Evolutionary conservation across 2,329 filamentous ascomycete species (phyloP).

Genomic region (Periconia macrospinosa): DNA sequence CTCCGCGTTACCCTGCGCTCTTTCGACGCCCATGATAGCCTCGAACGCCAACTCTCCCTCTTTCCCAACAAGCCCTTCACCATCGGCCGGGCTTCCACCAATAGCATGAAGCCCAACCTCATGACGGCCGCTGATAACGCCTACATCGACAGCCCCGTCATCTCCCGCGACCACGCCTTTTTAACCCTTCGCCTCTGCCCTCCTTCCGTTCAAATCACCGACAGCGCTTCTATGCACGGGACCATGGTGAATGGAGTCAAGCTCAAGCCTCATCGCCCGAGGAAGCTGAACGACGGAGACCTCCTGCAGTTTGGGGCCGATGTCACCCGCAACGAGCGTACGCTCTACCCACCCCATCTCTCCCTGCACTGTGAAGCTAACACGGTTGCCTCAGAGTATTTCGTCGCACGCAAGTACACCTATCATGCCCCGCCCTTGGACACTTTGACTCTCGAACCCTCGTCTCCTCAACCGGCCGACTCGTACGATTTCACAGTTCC

Average conservation of each 20-base stretch:
- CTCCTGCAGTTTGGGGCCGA: constrained; percentile 39
- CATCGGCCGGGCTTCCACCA: constrained; percentile 50
- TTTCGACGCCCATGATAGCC: constrained; percentile 45
- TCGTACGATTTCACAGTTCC: constrained; percentile 36
- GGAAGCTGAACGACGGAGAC: constrained; percentile 34
- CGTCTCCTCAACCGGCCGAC: background rate
- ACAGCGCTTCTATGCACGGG: constrained; percentile 64
- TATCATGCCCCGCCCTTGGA: constrained; percentile 24
- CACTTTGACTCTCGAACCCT: constrained; percentile 11
- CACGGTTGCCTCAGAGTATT: constrained; percentile 25
- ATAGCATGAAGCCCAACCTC: constrained; percentile 43
- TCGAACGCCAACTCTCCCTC: constrained; percentile 36
- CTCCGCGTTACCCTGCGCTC: constrained; percentile 36
- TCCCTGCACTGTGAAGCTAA: constrained; percentile 7
- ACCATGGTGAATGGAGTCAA: constrained; percentile 55
- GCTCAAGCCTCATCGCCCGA: constrained; percentile 24
- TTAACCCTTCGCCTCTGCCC: constrained; percentile 26
- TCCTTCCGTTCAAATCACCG: constrained; percentile 51
- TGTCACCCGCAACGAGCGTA: constrained; percentile 39
- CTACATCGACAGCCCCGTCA: constrained; percentile 71
- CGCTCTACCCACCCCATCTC: constrained; percentile 5
- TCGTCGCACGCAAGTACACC: constrained; percentile 33
- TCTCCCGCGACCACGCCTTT: constrained; percentile 69
- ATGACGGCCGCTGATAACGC: constrained; percentile 57
- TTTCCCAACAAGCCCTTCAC: constrained; percentile 25